Evolutionary conservation across 345 rosid genomes (phyloP).

Genomic region (Brassica nigra): DNA sequence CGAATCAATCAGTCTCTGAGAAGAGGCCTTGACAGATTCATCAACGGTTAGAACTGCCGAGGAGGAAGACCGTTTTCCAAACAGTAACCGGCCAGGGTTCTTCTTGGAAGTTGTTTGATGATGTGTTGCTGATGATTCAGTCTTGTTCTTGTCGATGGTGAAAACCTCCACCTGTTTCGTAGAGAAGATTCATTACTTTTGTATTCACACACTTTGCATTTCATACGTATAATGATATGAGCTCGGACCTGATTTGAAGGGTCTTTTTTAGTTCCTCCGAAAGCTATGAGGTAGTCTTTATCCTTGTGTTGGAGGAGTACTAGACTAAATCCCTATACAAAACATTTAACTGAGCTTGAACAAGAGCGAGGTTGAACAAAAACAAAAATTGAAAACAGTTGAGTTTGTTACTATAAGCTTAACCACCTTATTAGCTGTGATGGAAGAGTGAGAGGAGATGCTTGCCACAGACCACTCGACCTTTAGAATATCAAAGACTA

Average conservation of each 20-base stretch:
- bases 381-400: neutral
- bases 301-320: slow-evolving; percentile 89
- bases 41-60: slow-evolving; percentile 48
- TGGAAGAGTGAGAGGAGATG: slow-evolving; percentile 73
- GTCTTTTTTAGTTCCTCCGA: slow-evolving; percentile 87
- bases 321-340: slow-evolving; percentile 81
- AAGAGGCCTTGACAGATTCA: slow-evolving; percentile 58
- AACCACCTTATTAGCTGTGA: slow-evolving; percentile 70
- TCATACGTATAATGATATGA: neutral
- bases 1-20: slow-evolving; percentile 63
- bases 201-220: neutral
- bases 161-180: slow-evolving; percentile 74
- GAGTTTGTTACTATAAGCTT: neutral
- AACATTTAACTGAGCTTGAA: slow-evolving; percentile 11
- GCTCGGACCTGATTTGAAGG: slow-evolving; percentile 84
- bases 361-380: neutral
- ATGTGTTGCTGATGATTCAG: slow-evolving; percentile 56
- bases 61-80: slow-evolving; percentile 58
- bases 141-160: slow-evolving; percentile 71
- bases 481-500: slow-evolving; percentile 74
- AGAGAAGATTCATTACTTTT: slow-evolving; percentile 11
- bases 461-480: slow-evolving; percentile 81
- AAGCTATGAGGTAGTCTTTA: slow-evolving; percentile 90
- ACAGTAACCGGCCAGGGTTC: slow-evolving; percentile 50
- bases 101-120: slow-evolving; percentile 53